phyloP scores from a whole-genome alignment of 2,329 filamentous ascomycete species.

The Pseudogymnoascus sp. region DNA sequence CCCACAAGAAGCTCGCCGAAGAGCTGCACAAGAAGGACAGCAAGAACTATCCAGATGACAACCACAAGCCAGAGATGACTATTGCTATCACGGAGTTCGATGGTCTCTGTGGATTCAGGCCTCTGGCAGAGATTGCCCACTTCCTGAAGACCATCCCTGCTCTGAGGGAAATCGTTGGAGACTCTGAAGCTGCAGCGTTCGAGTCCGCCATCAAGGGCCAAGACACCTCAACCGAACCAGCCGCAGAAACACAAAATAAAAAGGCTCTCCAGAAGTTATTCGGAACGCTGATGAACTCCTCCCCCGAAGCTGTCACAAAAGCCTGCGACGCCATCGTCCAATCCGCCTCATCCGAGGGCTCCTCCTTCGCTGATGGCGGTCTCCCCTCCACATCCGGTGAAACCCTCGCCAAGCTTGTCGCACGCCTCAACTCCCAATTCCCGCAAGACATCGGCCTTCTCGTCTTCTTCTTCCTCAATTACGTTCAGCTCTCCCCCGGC shows the following conservation, averaged over 20 bases:
- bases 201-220: conserved; percentile 45
- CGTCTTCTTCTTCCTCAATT: conserved; percentile 96
- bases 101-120: conserved; percentile 90
- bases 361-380: conserved; percentile 66
- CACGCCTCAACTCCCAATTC: conserved; percentile 73
- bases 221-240: conserved; percentile 31
- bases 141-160: conserved; percentile 58
- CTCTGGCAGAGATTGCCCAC: conserved; percentile 74
- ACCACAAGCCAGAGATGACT: conserved; percentile 99
- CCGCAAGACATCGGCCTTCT: conserved; percentile 87
- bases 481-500: conserved; percentile 75
- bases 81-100: conserved; percentile 96
- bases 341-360: conserved; percentile 58
- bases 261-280: conserved; percentile 69
- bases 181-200: conserved; percentile 51
- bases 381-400: conserved; percentile 58
- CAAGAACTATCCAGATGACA: conserved; percentile 96
- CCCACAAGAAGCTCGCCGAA: conserved; percentile 90
- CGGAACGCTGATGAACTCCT: conserved; percentile 70
- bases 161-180: conserved; percentile 58
- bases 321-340: conserved; percentile 62
- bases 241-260: conserved; percentile 57
- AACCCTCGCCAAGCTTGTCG: conserved; percentile 68
- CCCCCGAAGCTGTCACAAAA: conserved; percentile 53
- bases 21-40: conserved; percentile 76